Evolutionary conservation across 805 yeast genomes (phyloP).

Genomic region (Torulaspora indica): DNA sequence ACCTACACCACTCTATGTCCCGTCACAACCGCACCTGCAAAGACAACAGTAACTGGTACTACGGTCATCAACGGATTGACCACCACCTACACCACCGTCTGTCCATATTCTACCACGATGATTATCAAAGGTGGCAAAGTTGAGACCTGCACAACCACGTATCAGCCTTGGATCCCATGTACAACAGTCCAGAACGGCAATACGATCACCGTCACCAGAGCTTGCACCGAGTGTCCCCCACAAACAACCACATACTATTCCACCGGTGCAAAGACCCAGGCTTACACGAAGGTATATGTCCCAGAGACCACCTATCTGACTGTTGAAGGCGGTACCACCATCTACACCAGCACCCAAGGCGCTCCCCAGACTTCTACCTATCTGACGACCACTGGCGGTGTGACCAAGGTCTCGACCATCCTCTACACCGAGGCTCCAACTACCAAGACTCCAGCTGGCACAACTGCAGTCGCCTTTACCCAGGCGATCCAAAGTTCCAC

Average conservation of each 20-base stretch:
- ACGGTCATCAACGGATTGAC: constrained; percentile 7
- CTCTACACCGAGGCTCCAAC: not conserved
- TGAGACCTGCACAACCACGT: not conserved
- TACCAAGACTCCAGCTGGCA: not conserved
- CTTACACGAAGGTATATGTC: not conserved
- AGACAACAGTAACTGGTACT: constrained; percentile 1
- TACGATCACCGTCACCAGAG: not conserved
- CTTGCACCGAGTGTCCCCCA: not conserved
- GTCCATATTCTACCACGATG: constrained; percentile 5
- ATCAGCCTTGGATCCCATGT: not conserved
- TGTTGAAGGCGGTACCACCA: constrained; percentile 1
- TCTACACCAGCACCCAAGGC: not conserved
- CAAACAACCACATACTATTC: not conserved
- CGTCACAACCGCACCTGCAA: constrained; percentile 1
- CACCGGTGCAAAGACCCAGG: not conserved
- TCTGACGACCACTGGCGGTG: constrained; percentile 1
- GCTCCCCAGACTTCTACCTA: constrained; percentile 1
- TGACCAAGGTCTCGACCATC: not conserved
- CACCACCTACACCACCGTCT: constrained; percentile 12
- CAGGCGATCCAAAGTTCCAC: not conserved
- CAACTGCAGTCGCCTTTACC: not conserved
- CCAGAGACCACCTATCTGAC: not conserved
- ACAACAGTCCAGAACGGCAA: not conserved
- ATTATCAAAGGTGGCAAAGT: not conserved
- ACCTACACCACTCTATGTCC: constrained; percentile 14